Conservation (phyloP, 257 asterid species). For the Scutellaria baicalensis region DNA sequence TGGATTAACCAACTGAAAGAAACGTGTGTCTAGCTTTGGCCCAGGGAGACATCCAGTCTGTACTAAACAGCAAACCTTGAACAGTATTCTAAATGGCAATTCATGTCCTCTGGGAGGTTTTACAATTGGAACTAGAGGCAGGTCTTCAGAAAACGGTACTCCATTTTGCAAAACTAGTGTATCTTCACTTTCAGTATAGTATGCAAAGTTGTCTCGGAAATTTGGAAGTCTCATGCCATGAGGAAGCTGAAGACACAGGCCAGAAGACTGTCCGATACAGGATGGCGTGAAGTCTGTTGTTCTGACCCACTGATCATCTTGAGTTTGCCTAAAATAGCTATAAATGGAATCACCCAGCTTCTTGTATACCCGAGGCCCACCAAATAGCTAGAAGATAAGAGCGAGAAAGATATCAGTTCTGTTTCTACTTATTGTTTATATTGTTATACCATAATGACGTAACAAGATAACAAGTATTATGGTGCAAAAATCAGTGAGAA, state of each 20-base stretch:
- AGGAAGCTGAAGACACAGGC: constrained; percentile 67
- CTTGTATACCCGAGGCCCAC: constrained; percentile 77
- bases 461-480: neutral
- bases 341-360: constrained; percentile 22
- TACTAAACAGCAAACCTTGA: constrained; percentile 59
- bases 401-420: neutral
- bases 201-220: constrained; percentile 42
- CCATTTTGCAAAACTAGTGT: constrained; percentile 33
- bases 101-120: constrained; percentile 34
- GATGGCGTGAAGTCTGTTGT: constrained; percentile 69
- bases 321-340: constrained; percentile 35
- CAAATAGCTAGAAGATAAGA: constrained; percentile 44
- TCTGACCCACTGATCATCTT: constrained; percentile 85
- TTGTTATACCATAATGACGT: neutral
- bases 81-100: constrained; percentile 56
- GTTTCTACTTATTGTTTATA: neutral
- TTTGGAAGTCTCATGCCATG: constrained; percentile 47
- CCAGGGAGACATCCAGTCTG: constrained; percentile 86
- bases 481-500: neutral
- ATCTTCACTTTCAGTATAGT: constrained; percentile 42
- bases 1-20: constrained; percentile 55
- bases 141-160: constrained; percentile 32
- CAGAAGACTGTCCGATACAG: constrained; percentile 77
- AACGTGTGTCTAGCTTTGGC: constrained; percentile 40
- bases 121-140: constrained; percentile 63